These are phyloP conservation scores for Hydnum rufescens DNA, from an alignment of 768 basidiomycete species.

Conservation along the genomic window DNA sequence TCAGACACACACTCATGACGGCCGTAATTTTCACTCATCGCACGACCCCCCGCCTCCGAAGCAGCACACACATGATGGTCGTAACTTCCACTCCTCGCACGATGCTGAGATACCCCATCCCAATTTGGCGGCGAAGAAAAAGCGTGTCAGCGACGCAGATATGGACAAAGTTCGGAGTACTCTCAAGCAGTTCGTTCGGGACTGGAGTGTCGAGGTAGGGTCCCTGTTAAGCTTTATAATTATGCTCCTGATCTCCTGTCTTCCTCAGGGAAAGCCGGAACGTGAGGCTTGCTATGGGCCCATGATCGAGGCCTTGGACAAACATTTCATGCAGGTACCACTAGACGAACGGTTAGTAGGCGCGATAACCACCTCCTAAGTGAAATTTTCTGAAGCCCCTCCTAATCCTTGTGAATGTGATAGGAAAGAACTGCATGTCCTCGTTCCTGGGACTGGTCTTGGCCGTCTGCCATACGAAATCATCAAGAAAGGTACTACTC, in stretches of 20 bases:
- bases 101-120: conserved; percentile 12
- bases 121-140: conserved; percentile 10
- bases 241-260: too few relatives aligned
- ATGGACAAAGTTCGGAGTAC: conserved; percentile 88
- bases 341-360: conserved; percentile 29
- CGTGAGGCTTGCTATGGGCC: conserved; percentile 65
- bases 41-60: conserved; percentile 21
- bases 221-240: too few relatives aligned
- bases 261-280: conserved; percentile 45
- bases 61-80: conserved; percentile 16
- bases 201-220: conserved; percentile 72
- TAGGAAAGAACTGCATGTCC: not conserved
- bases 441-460: conserved; percentile 61
- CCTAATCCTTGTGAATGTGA: not conserved
- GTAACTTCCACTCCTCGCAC: not conserved
- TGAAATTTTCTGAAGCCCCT: too few relatives aligned
- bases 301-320: conserved; percentile 52
- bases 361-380: not conserved
- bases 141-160: conserved; percentile 40
- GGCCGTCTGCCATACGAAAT: conserved; percentile 80
- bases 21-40: conserved; percentile 1
- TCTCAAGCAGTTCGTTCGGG: conserved; percentile 78
- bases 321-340: conserved; percentile 39
- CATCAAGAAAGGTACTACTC: conserved; percentile 45
- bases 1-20: conserved; percentile 2